Percentiles rank a stretch among this genome's conserved stretches.
These are phyloP conservation scores for Friedmanniomyces endolithicus DNA, from an alignment of 495 filamentous ascomycete genomes.

Conservation along the genomic window DNA sequence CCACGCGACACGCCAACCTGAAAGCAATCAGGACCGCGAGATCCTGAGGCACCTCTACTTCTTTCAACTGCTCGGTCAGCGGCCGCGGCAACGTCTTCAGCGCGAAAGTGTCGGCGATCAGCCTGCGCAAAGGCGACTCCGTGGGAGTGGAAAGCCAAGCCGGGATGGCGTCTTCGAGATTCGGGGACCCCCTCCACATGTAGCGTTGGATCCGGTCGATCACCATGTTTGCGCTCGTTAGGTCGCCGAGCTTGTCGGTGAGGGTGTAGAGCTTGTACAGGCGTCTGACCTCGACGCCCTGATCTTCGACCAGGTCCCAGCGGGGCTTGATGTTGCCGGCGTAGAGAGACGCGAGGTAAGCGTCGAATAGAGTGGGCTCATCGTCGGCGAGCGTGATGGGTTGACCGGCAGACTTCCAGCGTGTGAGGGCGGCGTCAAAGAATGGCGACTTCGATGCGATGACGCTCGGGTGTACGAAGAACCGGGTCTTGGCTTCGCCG, in stretches of 20 bases:
- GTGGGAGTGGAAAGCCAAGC: too few species aligned
- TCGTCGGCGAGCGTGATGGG: background rate
- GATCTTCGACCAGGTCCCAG: too few species aligned
- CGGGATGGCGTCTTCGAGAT: too few species aligned
- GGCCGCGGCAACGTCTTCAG: too few species aligned
- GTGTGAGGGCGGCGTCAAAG: background rate
- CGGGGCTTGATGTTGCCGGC: background rate
- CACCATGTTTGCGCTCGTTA: background rate
- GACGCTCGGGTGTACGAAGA: background rate
- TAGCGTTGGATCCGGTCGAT: background rate
- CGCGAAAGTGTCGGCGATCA: too few species aligned
- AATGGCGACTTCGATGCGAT: background rate
- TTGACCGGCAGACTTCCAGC: background rate
- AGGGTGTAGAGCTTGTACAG: background rate
- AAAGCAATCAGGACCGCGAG: too few species aligned
- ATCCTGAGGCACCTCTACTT: too few species aligned
- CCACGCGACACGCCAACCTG: too few species aligned
- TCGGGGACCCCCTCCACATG: too few species aligned
- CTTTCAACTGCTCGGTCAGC: too few species aligned
- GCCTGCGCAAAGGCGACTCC: too few species aligned
- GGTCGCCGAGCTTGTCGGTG: constrained; percentile 1
- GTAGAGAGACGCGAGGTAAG: background rate
- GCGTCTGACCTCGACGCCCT: background rate
- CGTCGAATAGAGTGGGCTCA: background rate
- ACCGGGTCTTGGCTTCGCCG: background rate